Conservation (phyloP, 108 stramenopile species). For the Discostella stelligeroides region DNA sequence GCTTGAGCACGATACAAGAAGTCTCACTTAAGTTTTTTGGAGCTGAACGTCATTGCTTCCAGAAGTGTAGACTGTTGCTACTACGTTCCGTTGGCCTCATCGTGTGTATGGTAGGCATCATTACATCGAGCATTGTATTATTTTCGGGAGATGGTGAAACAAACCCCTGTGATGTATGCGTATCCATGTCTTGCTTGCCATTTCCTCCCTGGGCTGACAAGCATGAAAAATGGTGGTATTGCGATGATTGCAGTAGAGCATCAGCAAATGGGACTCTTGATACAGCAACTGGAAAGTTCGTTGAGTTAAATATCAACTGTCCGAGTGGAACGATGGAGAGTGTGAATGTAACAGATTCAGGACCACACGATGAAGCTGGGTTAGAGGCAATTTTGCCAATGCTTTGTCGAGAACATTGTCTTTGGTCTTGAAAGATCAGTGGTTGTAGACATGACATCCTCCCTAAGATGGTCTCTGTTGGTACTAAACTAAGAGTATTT, state of each 20-base stretch:
- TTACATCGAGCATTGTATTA: constrained; percentile 60
- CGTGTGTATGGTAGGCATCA: constrained; percentile 59
- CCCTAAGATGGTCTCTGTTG: too few relatives aligned
- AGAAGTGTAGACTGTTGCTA: constrained; percentile 56
- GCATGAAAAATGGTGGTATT: constrained; percentile 89
- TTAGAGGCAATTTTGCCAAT: constrained; percentile 43
- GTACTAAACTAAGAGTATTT: too few relatives aligned
- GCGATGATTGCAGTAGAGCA: constrained; percentile 82
- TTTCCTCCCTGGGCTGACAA: constrained; percentile 79
- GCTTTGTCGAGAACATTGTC: constrained; percentile 45
- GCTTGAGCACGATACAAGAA: constrained; percentile 78
- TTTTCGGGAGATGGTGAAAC: constrained; percentile 72
- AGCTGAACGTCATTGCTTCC: constrained; percentile 57
- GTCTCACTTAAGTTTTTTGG: constrained; percentile 78
- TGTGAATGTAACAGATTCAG: constrained; percentile 30
- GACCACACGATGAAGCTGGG: constrained; percentile 36
- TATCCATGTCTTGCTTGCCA: constrained; percentile 74
- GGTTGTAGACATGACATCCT: background rate
- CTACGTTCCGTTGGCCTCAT: constrained; percentile 76
- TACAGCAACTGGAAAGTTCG: constrained; percentile 57
- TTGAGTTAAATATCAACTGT: constrained; percentile 59
- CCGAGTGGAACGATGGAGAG: constrained; percentile 63
- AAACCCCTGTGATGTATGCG: constrained; percentile 75
- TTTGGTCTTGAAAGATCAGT: constrained; percentile 8
- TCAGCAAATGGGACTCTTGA: constrained; percentile 70